Conservation (phyloP, 2,329 filamentous ascomycete genomes). For the Colletotrichum coccodes region DNA sequence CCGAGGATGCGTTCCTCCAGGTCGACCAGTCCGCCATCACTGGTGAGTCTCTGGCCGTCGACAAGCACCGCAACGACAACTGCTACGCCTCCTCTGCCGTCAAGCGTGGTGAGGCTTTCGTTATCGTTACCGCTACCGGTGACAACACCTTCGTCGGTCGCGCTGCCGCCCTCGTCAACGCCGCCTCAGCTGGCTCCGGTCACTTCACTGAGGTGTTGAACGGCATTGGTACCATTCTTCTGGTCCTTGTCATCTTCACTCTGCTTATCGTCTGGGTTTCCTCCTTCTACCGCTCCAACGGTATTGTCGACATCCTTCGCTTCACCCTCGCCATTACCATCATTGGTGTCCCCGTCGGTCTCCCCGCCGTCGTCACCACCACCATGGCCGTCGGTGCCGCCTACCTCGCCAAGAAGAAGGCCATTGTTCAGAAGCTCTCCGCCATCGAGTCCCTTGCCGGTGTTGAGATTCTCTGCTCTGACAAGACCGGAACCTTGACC, state of each 20-base stretch:
- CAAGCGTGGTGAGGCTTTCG: slow-evolving; percentile 89
- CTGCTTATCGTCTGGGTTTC: slow-evolving; percentile 86
- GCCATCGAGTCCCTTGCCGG: slow-evolving; percentile 93
- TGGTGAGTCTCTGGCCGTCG: slow-evolving; percentile 89
- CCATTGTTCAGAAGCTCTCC: slow-evolving; percentile 91
- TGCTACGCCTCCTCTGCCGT: slow-evolving; percentile 89
- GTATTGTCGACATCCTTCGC: slow-evolving; percentile 80
- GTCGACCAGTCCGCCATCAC: slow-evolving; percentile 94
- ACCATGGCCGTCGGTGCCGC: slow-evolving; percentile 95
- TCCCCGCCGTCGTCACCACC: slow-evolving; percentile 91
- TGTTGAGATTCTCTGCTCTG: slow-evolving; percentile 93
- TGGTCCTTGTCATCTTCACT: slow-evolving; percentile 83
- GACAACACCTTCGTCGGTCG: slow-evolving; percentile 92
- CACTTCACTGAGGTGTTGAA: slow-evolving; percentile 94
- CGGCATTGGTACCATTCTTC: slow-evolving; percentile 83
- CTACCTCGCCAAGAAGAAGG: slow-evolving; percentile 91
- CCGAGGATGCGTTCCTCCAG: slow-evolving; percentile 85
- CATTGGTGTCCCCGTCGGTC: slow-evolving; percentile 91
- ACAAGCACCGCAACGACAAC: slow-evolving; percentile 84
- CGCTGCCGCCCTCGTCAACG: slow-evolving; percentile 85
- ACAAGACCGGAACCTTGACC: slow-evolving; percentile 93
- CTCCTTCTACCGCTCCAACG: slow-evolving; percentile 88
- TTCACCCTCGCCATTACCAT: slow-evolving; percentile 92
- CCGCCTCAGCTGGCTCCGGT: slow-evolving; percentile 77
- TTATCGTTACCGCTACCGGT: slow-evolving; percentile 85